Conservation (phyloP, 2,329 filamentous ascomycete genomes). For the Rutstroemia sydowiana region DNA sequence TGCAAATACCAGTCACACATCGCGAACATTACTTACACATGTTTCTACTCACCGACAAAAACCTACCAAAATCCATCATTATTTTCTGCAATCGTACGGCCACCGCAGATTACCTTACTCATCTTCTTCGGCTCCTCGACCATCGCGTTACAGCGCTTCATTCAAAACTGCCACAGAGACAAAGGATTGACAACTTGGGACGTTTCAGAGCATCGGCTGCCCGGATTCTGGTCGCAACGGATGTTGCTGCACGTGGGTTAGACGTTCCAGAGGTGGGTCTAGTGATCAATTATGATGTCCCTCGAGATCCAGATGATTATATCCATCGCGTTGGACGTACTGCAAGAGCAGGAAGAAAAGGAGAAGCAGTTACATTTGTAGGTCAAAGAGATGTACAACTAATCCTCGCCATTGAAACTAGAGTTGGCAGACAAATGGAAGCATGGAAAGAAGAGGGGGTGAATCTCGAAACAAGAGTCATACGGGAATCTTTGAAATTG, state of each 20-base stretch:
- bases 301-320: conserved; percentile 94
- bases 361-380: conserved; percentile 79
- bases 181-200: conserved; percentile 80
- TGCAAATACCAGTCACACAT: conserved; percentile 84
- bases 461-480: conserved; percentile 83
- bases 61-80: conserved; percentile 70
- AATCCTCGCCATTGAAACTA: conserved; percentile 79
- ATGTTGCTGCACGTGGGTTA: conserved; percentile 87
- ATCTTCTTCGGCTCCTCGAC: conserved; percentile 74
- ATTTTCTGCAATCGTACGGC: conserved; percentile 91
- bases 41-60: conserved; percentile 71
- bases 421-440: conserved; percentile 74
- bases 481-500: conserved; percentile 76
- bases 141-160: conserved; percentile 91
- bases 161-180: conserved; percentile 75
- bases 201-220: conserved; percentile 87
- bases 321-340: conserved; percentile 95
- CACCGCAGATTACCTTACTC: conserved; percentile 83
- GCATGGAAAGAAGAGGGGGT: conserved; percentile 86
- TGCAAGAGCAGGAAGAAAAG: conserved; percentile 78
- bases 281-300: conserved; percentile 93
- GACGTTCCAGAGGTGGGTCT: conserved; percentile 89
- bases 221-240: conserved; percentile 85
- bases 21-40: conserved; percentile 92
- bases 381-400: conserved; percentile 90